These are phyloP conservation scores for Talaromyces sp. DNA, from an alignment of 2,329 filamentous ascomycete species.

Conservation along the genomic window DNA sequence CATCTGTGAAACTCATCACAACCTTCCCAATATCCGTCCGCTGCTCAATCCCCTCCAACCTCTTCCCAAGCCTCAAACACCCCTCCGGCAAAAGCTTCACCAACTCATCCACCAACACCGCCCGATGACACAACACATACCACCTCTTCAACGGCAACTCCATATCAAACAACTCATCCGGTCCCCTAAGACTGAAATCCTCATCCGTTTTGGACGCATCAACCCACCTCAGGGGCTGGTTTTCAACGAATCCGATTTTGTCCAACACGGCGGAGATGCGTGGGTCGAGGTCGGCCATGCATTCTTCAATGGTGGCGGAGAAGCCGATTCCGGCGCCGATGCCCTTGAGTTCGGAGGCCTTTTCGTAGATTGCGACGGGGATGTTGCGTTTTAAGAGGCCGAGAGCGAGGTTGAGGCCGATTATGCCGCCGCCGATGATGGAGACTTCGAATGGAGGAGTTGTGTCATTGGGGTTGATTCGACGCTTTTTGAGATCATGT, in stretches of 20 bases:
- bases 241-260: neutral
- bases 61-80: conserved; percentile 15
- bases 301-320: neutral
- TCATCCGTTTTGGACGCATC: neutral
- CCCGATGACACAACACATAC: neutral
- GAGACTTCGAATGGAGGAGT: conserved; percentile 24
- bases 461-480: neutral
- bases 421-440: conserved; percentile 34
- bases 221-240: neutral
- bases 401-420: conserved; percentile 28
- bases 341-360: conserved; percentile 24
- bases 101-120: conserved; percentile 18
- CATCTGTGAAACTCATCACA: neutral
- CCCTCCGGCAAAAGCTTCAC: conserved; percentile 1
- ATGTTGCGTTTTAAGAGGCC: conserved; percentile 28
- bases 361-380: conserved; percentile 31
- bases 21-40: neutral
- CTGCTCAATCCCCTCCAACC: conserved; percentile 1
- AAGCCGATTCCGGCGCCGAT: conserved; percentile 30
- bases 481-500: neutral
- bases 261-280: neutral
- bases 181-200: neutral
- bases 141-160: neutral
- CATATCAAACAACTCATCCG: neutral
- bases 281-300: neutral